Evolutionary conservation across 371 early-diverging fungal species (phyloP).

Genomic region (Batkoa obscura): DNA sequence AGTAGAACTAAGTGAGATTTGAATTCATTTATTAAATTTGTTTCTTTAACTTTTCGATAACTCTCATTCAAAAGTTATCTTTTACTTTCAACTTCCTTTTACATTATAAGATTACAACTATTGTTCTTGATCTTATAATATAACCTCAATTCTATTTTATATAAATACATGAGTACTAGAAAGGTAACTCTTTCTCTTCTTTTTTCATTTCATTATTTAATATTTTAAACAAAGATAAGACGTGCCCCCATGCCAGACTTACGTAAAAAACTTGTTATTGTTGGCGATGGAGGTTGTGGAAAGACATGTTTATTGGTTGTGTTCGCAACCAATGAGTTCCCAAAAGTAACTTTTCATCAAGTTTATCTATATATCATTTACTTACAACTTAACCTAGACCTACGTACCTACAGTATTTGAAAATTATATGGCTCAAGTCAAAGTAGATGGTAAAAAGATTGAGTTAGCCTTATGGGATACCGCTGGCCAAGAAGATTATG

Average conservation of each 20-base stretch:
- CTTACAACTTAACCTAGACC: conserved; percentile 10
- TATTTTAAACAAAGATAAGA: background rate
- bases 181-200: no score
- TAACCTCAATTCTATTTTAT: no score
- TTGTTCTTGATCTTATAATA: no score
- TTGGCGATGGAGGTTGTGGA: conserved; percentile 68
- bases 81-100: no score
- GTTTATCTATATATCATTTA: background rate
- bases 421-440: conserved; percentile 65
- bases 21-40: no score
- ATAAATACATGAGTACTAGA: no score
- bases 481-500: conserved; percentile 78
- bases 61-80: no score
- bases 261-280: conserved; percentile 43
- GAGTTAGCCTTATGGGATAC: conserved; percentile 84
- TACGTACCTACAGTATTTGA: conserved; percentile 45
- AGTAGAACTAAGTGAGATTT: no score
- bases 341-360: conserved; percentile 13
- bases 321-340: conserved; percentile 17
- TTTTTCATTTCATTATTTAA: no score
- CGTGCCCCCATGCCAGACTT: conserved; percentile 12
- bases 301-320: conserved; percentile 24
- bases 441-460: conserved; percentile 58
- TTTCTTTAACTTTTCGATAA: no score
- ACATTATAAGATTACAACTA: no score